These are phyloP conservation scores for Phialophora macrospora DNA, from an alignment of 2,329 filamentous ascomycete genomes.

Conservation along the genomic window DNA sequence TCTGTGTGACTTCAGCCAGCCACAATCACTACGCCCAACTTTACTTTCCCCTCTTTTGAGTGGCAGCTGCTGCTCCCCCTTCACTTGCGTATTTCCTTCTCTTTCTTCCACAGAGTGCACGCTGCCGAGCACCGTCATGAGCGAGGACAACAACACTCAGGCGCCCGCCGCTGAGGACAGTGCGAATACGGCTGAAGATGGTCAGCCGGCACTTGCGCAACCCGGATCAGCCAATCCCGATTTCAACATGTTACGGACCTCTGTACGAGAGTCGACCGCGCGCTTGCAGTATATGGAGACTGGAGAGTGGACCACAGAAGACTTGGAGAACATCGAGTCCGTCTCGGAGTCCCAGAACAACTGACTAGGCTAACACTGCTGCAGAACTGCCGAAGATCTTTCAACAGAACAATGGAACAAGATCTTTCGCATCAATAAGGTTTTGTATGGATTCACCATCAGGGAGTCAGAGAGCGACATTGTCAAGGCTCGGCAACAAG, in stretches of 20 bases:
- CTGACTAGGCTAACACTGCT: neutral
- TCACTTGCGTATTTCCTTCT: neutral
- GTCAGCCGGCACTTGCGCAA: neutral
- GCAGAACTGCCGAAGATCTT: conserved; percentile 1
- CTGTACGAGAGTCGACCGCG: neutral
- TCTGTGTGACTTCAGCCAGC: neutral
- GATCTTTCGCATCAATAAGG: conserved; percentile 1
- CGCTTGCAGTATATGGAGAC: neutral
- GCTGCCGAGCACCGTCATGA: neutral
- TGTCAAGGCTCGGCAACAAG: neutral
- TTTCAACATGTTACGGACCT: neutral
- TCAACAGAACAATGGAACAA: conserved; percentile 1
- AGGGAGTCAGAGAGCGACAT: neutral
- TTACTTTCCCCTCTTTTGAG: neutral
- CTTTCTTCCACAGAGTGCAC: neutral
- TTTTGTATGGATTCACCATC: neutral
- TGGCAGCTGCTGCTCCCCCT: neutral
- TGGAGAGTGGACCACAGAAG: neutral
- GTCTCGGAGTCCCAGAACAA: neutral
- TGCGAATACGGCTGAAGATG: neutral
- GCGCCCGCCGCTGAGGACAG: neutral
- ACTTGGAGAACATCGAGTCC: neutral
- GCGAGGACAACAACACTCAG: neutral
- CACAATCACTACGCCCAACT: neutral
- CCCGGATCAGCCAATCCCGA: neutral